These are phyloP conservation scores for Epichloe hybrida DNA, from an alignment of 2,329 filamentous ascomycete species.

Conservation along the genomic window DNA sequence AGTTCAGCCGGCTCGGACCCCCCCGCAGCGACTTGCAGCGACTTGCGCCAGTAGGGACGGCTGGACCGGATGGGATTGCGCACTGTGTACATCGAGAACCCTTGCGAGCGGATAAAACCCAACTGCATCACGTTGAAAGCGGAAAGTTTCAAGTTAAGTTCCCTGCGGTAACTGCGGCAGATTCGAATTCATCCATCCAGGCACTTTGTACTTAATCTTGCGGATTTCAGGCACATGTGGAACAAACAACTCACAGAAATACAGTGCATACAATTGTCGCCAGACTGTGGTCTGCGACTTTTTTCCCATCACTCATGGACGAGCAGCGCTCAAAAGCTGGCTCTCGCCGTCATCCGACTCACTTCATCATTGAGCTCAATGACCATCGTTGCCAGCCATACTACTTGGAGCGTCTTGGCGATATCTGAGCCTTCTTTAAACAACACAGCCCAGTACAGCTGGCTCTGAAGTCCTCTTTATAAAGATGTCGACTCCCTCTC, in stretches of 20 bases:
- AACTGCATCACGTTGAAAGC: background rate
- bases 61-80: background rate
- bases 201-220: background rate
- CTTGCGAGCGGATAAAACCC: background rate
- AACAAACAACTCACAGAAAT: background rate
- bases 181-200: background rate
- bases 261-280: background rate
- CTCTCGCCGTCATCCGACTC: background rate
- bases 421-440: background rate
- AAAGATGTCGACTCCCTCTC: slow-evolving; percentile 34
- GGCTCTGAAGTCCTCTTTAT: background rate
- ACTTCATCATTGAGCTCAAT: background rate
- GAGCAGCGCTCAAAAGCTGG: background rate
- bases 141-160: background rate
- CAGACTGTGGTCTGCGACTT: background rate
- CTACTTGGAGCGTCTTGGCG: background rate
- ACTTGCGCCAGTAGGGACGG: background rate
- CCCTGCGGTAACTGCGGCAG: background rate
- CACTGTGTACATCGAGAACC: background rate
- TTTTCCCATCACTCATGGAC: background rate
- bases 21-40: no score
- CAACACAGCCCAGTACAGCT: background rate
- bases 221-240: background rate
- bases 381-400: background rate
- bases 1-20: slow-evolving; percentile 12